Evolutionary conservation across 2,329 filamentous ascomycete species (phyloP).

Genomic region (Colletotrichum agaves): DNA sequence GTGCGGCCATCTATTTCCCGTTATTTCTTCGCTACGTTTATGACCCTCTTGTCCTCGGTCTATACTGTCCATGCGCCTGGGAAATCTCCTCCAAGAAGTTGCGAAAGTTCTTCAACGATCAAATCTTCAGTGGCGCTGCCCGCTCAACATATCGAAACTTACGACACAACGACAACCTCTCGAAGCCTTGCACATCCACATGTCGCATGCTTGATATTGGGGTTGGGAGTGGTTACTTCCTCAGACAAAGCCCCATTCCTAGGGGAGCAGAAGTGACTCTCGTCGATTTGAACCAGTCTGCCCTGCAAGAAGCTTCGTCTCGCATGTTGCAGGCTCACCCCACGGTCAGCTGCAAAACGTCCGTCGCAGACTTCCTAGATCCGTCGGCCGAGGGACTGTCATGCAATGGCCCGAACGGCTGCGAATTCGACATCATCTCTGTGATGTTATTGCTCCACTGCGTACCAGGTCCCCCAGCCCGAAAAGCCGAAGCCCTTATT

Average conservation of each 20-base stretch:
- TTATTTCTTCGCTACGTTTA: slow-evolving; percentile 40
- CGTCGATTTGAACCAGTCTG: slow-evolving; percentile 21
- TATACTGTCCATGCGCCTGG: slow-evolving; percentile 51
- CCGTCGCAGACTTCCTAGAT: slow-evolving; percentile 23
- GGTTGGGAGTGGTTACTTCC: slow-evolving; percentile 12
- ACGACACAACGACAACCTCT: neutral
- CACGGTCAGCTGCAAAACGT: slow-evolving; percentile 10
- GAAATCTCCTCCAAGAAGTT: slow-evolving; percentile 1
- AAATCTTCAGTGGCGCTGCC: slow-evolving; percentile 44
- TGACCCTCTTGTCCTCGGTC: slow-evolving; percentile 46
- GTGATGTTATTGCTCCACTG: slow-evolving; percentile 42
- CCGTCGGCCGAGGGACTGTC: neutral
- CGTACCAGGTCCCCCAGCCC: slow-evolving; percentile 38
- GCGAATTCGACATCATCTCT: slow-evolving; percentile 18
- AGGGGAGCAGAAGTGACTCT: neutral
- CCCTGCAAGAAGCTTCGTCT: slow-evolving; percentile 4
- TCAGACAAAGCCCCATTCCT: neutral
- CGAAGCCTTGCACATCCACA: neutral
- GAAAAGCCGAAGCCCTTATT: slow-evolving; percentile 37
- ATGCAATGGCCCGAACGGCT: slow-evolving; percentile 2
- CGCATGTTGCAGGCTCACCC: slow-evolving; percentile 19
- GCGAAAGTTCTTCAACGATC: slow-evolving; percentile 39
- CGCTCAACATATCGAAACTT: slow-evolving; percentile 43
- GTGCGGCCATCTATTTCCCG: slow-evolving; percentile 21
- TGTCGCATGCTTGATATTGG: slow-evolving; percentile 19